phyloP scores from a whole-genome alignment of 345 rosid genomes.

The Sapria himalayana region DNA sequence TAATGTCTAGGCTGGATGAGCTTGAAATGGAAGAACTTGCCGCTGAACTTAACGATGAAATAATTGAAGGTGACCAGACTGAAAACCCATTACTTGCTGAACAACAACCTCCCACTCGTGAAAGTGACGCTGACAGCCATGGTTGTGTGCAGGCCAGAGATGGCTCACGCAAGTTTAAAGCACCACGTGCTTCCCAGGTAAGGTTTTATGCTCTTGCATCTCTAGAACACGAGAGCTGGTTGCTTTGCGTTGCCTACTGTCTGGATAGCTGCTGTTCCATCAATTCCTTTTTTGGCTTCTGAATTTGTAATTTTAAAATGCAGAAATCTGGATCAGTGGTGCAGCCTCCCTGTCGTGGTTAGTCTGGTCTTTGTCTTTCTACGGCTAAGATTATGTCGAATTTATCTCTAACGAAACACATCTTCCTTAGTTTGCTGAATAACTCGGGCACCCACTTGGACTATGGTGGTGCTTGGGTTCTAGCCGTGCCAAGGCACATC shows the following conservation, averaged over 20 bases:
- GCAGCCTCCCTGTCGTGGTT: conserved; percentile 26
- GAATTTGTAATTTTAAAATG: conserved; percentile 14
- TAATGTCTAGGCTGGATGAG: conserved; percentile 71
- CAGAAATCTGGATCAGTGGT: conserved; percentile 22
- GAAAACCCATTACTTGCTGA: neutral
- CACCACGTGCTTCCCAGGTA: too few species aligned
- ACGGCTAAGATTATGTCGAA: neutral
- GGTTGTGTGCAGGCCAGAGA: conserved; percentile 10
- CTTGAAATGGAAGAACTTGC: conserved; percentile 80
- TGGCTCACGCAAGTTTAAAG: too few species aligned
- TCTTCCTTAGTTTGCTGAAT: too few species aligned
- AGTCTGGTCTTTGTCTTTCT: conserved; percentile 6
- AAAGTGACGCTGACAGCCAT: conserved; percentile 8
- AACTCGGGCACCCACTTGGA: too few species aligned
- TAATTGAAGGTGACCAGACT: conserved; percentile 9
- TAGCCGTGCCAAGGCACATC: too few species aligned
- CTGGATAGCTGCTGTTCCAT: too few species aligned
- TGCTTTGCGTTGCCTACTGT: too few species aligned
- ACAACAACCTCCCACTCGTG: neutral
- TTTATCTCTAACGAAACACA: neutral
- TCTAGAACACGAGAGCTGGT: too few species aligned
- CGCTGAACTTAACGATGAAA: conserved; percentile 18
- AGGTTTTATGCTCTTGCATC: too few species aligned
- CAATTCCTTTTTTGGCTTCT: too few species aligned
- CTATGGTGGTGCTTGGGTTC: too few species aligned